These are phyloP conservation scores for Hypomyces perniciosus DNA, from an alignment of 2,329 filamentous ascomycete genomes.

Conservation along the genomic window DNA sequence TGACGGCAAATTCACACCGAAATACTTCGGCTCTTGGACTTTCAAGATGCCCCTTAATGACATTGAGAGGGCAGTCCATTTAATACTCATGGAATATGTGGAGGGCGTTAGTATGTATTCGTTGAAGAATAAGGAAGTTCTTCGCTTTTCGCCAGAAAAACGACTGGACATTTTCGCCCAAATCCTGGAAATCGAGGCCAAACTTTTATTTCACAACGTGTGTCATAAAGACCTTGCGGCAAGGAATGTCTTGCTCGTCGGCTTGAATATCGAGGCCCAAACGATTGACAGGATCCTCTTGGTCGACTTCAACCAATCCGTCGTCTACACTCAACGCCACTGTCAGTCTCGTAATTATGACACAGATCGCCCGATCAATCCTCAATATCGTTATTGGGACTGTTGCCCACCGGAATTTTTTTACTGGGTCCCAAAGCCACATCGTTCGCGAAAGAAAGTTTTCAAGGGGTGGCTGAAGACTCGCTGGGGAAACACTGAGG, in stretches of 20 bases:
- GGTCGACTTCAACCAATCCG: conserved; percentile 2
- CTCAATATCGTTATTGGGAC: conserved; percentile 2
- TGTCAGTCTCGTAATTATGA: neutral
- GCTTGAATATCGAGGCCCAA: neutral
- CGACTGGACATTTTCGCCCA: conserved; percentile 7
- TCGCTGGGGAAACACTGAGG: neutral
- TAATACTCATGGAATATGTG: conserved; percentile 12
- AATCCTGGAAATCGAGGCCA: conserved; percentile 1
- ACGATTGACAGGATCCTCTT: neutral
- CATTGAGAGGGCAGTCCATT: neutral
- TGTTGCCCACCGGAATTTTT: conserved; percentile 1
- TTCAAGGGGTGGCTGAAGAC: conserved; percentile 7
- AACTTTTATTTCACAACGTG: neutral
- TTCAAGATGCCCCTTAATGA: neutral
- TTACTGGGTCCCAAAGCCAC: conserved; percentile 1
- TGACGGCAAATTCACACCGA: neutral
- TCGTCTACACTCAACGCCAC: neutral
- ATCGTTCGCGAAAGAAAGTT: neutral
- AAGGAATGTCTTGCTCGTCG: conserved; percentile 4
- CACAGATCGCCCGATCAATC: neutral
- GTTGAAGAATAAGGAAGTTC: neutral
- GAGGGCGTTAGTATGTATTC: conserved; percentile 5
- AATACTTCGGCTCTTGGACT: conserved; percentile 10
- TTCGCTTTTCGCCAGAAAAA: conserved; percentile 1
- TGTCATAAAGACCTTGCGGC: conserved; percentile 2